These are phyloP conservation scores for Ganoderma multipileum DNA, from an alignment of 1,284 basidiomycete genomes.

Conservation along the genomic window DNA sequence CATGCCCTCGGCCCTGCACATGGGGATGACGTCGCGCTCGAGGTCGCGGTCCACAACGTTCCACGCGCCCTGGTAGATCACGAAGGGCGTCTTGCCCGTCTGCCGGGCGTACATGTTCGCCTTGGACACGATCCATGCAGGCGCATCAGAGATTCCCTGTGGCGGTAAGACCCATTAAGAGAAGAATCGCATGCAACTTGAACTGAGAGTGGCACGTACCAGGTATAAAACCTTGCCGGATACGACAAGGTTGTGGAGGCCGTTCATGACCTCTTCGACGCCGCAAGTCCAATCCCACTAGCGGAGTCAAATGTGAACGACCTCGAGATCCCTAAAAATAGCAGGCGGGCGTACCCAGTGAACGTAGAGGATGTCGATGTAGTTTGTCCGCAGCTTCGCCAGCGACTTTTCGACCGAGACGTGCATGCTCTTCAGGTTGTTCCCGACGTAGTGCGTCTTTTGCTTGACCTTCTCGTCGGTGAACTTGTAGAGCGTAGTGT, in stretches of 20 bases:
- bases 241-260: slow-evolving; percentile 51
- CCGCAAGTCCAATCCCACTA: slow-evolving; percentile 52
- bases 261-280: slow-evolving; percentile 59
- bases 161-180: no score
- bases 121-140: slow-evolving; percentile 61
- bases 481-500: slow-evolving; percentile 51
- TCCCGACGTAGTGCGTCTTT: slow-evolving; percentile 53
- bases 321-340: neutral
- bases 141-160: slow-evolving; percentile 50
- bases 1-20: slow-evolving; percentile 41
- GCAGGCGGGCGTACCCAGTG: slow-evolving; percentile 44
- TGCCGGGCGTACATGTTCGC: slow-evolving; percentile 60
- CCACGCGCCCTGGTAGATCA: slow-evolving; percentile 64
- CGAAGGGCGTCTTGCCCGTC: slow-evolving; percentile 57
- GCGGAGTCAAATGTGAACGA: neutral
- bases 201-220: neutral
- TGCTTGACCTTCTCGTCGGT: slow-evolving; percentile 39
- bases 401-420: slow-evolving; percentile 54
- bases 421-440: slow-evolving; percentile 53
- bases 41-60: slow-evolving; percentile 56
- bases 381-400: slow-evolving; percentile 62
- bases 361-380: slow-evolving; percentile 61
- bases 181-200: no score
- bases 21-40: slow-evolving; percentile 69
- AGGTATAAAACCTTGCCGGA: slow-evolving; percentile 55